Conservation (phyloP, 495 filamentous ascomycete genomes). For the Penicillium tannophilum region DNA sequence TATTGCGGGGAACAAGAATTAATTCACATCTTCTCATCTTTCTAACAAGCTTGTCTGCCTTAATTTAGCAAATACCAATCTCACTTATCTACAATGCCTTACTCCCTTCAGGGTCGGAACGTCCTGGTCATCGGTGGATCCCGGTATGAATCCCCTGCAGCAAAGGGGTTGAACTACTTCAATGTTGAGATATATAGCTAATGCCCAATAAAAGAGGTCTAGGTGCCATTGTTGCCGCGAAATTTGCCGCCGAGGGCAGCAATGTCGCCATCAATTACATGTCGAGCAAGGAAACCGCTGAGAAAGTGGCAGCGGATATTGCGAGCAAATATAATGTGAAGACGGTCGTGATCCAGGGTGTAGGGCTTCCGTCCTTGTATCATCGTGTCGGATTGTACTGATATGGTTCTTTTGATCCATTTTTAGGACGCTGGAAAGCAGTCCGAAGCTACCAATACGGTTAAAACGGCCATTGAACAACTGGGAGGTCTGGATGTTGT, state of each 20-base stretch:
- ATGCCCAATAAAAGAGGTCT: constrained; percentile 53
- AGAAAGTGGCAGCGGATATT: constrained; percentile 55
- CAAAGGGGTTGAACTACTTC: background rate
- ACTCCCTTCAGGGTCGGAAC: constrained; percentile 62
- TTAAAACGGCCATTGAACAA: constrained; percentile 57
- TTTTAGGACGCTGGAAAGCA: constrained; percentile 60
- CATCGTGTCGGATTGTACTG: background rate
- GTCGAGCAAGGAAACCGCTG: constrained; percentile 54
- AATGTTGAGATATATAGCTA: constrained; percentile 5
- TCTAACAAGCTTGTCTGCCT: background rate
- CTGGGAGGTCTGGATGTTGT: constrained; percentile 71
- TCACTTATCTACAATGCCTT: constrained; percentile 51
- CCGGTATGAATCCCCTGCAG: constrained; percentile 44
- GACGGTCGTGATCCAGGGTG: constrained; percentile 59
- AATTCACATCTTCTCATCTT: background rate
- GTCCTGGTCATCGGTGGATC: constrained; percentile 71
- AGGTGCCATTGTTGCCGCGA: constrained; percentile 61
- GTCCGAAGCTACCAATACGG: constrained; percentile 53
- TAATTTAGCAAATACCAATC: background rate
- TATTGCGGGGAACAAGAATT: background rate
- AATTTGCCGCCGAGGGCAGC: constrained; percentile 66
- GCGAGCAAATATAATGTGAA: constrained; percentile 56
- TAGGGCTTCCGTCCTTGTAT: constrained; percentile 33
- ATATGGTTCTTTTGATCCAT: background rate
- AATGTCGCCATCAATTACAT: constrained; percentile 75